Conservation (phyloP, 768 basidiomycete genomes). For the Amyloporia xantha region DNA sequence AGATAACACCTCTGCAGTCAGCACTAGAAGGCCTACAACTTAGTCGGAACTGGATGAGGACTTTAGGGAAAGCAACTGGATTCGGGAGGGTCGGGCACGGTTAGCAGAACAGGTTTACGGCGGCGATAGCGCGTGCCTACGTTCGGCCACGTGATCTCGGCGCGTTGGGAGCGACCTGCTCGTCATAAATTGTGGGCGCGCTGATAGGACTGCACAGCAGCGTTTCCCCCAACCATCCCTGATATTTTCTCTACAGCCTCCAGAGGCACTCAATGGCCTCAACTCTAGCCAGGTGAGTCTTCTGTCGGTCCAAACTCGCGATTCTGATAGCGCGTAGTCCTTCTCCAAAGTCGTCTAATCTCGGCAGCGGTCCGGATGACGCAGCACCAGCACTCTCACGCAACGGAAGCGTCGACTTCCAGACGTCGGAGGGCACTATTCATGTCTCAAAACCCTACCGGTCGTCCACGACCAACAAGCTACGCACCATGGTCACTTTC, state of each 20-base stretch:
- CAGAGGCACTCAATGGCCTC: too few species aligned
- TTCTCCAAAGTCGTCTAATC: too few species aligned
- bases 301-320: too few species aligned
- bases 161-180: neutral
- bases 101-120: neutral
- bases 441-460: constrained; percentile 74
- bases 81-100: neutral
- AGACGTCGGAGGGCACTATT: constrained; percentile 55
- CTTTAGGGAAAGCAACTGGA: neutral
- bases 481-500: constrained; percentile 82
- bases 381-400: neutral
- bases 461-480: constrained; percentile 65
- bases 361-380: too few species aligned
- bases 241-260: too few species aligned
- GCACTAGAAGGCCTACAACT: too few species aligned
- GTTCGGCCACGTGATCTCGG: neutral
- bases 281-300: too few species aligned
- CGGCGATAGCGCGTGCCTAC: neutral
- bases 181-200: neutral
- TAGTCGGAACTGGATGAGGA: too few species aligned
- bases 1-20: too few species aligned
- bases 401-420: constrained; percentile 5
- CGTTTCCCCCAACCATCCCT: too few species aligned
- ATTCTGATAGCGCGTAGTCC: too few species aligned
- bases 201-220: neutral